Percentiles rank a stretch among this genome's conserved stretches.
Conservation (phyloP, 1,284 basidiomycete genomes). For the Somion occarium region DNA sequence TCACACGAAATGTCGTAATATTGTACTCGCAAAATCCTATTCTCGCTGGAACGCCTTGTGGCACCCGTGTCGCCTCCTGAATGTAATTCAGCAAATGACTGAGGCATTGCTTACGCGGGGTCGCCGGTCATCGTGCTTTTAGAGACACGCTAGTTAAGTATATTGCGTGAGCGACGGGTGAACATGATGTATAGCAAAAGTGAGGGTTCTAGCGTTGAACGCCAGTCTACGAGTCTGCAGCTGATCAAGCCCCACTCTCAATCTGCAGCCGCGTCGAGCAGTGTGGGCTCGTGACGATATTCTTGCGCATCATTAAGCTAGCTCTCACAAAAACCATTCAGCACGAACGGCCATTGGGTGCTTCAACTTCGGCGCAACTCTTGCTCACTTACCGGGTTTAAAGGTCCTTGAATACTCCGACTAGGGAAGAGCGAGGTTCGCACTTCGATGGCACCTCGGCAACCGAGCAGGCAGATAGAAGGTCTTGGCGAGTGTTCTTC, state of each 20-base stretch:
- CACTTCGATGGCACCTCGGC: not conserved
- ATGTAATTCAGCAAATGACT: not conserved
- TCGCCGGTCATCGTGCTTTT: too few species aligned
- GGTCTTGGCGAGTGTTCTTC: not conserved
- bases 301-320: too few species aligned
- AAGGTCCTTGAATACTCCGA: not conserved
- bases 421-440: not conserved
- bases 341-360: too few species aligned
- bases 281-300: not conserved
- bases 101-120: too few species aligned
- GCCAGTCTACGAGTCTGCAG: not conserved
- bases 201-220: not conserved
- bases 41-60: not conserved
- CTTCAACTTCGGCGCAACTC: not conserved
- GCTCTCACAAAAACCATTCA: too few species aligned
- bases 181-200: not conserved
- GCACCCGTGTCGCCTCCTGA: not conserved
- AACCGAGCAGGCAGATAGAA: too few species aligned
- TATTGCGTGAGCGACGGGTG: too few species aligned
- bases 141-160: too few species aligned
- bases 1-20: conserved; percentile 1
- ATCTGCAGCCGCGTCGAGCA: not conserved
- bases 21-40: conserved; percentile 1
- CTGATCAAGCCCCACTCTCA: not conserved
- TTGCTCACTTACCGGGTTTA: not conserved